phyloP scores from a whole-genome alignment of 2,329 filamentous ascomycete species.

The Verticillium nonalfalfae region DNA sequence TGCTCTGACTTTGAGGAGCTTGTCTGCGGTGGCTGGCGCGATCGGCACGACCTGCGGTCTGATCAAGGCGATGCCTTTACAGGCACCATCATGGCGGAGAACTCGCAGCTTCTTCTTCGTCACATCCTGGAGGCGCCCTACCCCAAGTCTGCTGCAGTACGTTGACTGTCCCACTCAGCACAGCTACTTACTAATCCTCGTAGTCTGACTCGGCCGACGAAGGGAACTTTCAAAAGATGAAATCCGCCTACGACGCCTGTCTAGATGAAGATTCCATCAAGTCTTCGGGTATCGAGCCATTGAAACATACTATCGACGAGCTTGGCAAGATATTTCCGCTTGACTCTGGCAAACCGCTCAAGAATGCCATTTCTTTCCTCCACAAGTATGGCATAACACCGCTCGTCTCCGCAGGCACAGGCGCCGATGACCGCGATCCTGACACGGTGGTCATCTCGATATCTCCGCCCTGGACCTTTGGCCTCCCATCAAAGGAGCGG shows the following conservation, averaged over 20 bases:
- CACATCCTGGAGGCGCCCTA: constrained; percentile 58
- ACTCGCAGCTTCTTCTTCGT: constrained; percentile 50
- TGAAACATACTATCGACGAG: constrained; percentile 48
- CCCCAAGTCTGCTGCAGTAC: constrained; percentile 20
- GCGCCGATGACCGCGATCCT: constrained; percentile 37
- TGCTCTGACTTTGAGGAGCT: constrained; percentile 64
- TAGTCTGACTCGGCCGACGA: constrained; percentile 41
- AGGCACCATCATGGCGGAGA: constrained; percentile 54
- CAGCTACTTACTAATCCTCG: constrained; percentile 18
- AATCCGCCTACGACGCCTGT: constrained; percentile 59
- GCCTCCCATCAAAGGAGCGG: constrained; percentile 56
- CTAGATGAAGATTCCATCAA: constrained; percentile 54
- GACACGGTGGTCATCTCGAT: constrained; percentile 26
- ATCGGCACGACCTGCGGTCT: constrained; percentile 56
- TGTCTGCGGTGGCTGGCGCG: constrained; percentile 61
- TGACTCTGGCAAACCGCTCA: constrained; percentile 19
- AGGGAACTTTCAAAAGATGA: constrained; percentile 60
- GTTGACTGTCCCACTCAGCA: constrained; percentile 40
- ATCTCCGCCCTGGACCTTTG: constrained; percentile 41
- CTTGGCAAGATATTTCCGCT: constrained; percentile 15
- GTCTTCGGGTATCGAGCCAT: constrained; percentile 45
- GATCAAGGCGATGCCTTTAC: constrained; percentile 58
- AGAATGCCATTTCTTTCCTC: constrained; percentile 40
- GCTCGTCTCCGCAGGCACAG: constrained; percentile 26
- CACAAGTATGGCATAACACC: constrained; percentile 35